Percentiles rank a stretch among this genome's conserved stretches.
Evolutionary conservation across 768 basidiomycete genomes (phyloP).

Genomic region (Trichaptum fuscoviolaceum): DNA sequence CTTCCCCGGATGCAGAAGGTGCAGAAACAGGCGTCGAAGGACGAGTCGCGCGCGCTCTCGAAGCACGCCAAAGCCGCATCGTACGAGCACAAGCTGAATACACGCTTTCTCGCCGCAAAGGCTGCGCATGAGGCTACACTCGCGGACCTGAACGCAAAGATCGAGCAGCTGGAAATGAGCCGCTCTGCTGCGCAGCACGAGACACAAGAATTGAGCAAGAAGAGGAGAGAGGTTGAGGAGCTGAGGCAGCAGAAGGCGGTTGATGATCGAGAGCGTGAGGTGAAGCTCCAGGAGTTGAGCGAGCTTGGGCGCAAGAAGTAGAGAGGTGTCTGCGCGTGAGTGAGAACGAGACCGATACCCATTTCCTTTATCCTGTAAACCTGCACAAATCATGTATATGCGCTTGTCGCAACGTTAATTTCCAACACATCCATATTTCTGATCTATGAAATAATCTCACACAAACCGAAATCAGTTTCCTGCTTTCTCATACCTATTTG

Average conservation of each 20-base stretch:
- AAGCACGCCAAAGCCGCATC: conserved; percentile 3
- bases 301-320: not conserved
- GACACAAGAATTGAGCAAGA: conserved; percentile 3
- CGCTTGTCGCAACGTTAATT: not conserved
- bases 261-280: conserved; percentile 9
- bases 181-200: conserved; percentile 4
- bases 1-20: conserved; percentile 26
- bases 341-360: not conserved
- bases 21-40: conserved; percentile 22
- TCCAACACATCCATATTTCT: not conserved
- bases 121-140: conserved; percentile 1
- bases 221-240: conserved; percentile 9
- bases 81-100: conserved; percentile 3
- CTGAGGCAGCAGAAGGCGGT: conserved; percentile 8
- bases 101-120: conserved; percentile 5
- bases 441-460: no score
- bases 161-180: conserved; percentile 4
- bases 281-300: conserved; percentile 7
- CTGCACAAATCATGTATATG: not conserved
- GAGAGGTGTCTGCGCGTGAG: not conserved
- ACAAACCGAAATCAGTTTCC: no score
- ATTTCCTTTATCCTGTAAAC: not conserved
- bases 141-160: not conserved
- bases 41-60: conserved; percentile 2
- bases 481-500: no score